Evolutionary conservation across 257 asterid genomes (phyloP).

Genomic region (Ballota nigra): DNA sequence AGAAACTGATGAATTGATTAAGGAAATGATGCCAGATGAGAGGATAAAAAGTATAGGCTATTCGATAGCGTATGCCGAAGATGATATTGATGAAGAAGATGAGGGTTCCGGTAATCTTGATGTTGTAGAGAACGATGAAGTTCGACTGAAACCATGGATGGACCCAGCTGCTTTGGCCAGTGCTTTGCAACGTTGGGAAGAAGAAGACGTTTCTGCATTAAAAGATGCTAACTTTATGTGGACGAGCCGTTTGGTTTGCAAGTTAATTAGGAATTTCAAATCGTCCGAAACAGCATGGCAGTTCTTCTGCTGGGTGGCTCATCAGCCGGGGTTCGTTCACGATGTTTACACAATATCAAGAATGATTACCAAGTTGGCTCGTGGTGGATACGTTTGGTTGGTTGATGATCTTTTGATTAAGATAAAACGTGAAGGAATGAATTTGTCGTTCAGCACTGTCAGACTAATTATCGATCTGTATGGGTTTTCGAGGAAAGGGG

Average conservation of each 20-base stretch:
- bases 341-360: conserved; percentile 79
- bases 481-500: conserved; percentile 67
- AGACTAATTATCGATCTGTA: conserved; percentile 69
- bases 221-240: conserved; percentile 66
- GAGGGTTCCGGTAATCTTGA: conserved; percentile 27
- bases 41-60: conserved; percentile 58
- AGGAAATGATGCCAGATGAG: conserved; percentile 70
- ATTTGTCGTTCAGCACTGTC: conserved; percentile 70
- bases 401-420: conserved; percentile 72
- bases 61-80: conserved; percentile 41
- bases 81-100: conserved; percentile 56
- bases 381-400: conserved; percentile 55
- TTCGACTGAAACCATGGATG: conserved; percentile 81
- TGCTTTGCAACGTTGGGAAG: conserved; percentile 64
- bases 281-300: conserved; percentile 82
- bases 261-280: conserved; percentile 64
- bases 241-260: conserved; percentile 85
- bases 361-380: conserved; percentile 77
- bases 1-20: conserved; percentile 50
- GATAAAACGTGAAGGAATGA: conserved; percentile 59
- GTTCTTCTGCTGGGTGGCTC: conserved; percentile 85
- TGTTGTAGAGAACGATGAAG: conserved; percentile 33
- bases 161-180: conserved; percentile 86
- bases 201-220: conserved; percentile 60
- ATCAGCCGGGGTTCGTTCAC: conserved; percentile 75